Conservation (phyloP, 2,329 filamentous ascomycete species). For the Aspergillus phoenicis region DNA sequence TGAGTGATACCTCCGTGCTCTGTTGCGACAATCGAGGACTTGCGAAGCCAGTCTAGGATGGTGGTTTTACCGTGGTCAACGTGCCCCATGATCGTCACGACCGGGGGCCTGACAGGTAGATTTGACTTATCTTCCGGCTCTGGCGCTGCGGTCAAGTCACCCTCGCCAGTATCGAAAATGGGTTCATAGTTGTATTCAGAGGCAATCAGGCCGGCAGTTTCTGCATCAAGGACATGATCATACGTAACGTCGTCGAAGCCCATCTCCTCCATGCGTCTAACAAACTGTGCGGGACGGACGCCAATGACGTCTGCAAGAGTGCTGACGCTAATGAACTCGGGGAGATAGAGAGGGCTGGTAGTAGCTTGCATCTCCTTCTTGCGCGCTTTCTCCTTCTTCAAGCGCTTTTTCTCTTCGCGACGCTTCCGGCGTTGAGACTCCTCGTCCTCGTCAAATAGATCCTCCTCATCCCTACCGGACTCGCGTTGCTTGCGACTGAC, state of each 20-base stretch:
- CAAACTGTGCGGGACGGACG: constrained; percentile 70
- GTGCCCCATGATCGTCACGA: constrained; percentile 99
- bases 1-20: constrained; percentile 98
- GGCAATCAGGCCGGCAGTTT: constrained; percentile 86
- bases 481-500: constrained; percentile 28
- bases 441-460: constrained; percentile 42
- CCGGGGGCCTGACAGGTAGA: constrained; percentile 77
- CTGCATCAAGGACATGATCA: constrained; percentile 85
- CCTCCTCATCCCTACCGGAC: constrained; percentile 31
- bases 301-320: constrained; percentile 76
- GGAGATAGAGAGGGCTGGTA: constrained; percentile 71
- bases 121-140: constrained; percentile 66
- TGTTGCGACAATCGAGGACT: constrained; percentile 84
- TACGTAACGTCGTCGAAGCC: constrained; percentile 84
- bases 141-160: constrained; percentile 74
- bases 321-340: constrained; percentile 87
- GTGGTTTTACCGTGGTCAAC: constrained; percentile 99
- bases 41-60: constrained; percentile 87
- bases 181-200: constrained; percentile 93
- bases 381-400: constrained; percentile 48
- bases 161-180: constrained; percentile 65
- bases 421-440: constrained; percentile 31
- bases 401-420: constrained; percentile 35
- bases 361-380: constrained; percentile 45
- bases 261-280: constrained; percentile 75